A percentile compares a stretch with the other conserved stretches of the same genome.
These are phyloP conservation scores for Paxillus rubicundulus DNA, from an alignment of 768 basidiomycete species.

Conservation along the genomic window DNA sequence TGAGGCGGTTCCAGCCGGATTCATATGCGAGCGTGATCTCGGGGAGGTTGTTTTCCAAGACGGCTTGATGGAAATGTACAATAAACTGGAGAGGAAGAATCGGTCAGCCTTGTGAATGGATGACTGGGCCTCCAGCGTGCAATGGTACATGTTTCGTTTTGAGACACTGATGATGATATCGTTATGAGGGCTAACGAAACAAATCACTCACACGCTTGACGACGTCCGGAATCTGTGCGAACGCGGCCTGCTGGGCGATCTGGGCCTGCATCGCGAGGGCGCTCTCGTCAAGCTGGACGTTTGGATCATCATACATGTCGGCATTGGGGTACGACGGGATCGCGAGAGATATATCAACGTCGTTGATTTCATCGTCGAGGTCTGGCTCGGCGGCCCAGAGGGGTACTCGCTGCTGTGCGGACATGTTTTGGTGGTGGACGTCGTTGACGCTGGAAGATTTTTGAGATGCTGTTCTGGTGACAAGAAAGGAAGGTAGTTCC, in stretches of 20 bases:
- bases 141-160: background rate
- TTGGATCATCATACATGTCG: constrained; percentile 32
- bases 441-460: constrained; percentile 4
- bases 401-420: constrained; percentile 65
- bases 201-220: constrained; percentile 72
- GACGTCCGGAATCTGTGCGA: constrained; percentile 81
- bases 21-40: constrained; percentile 95
- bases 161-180: too few relatives aligned
- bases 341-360: constrained; percentile 55
- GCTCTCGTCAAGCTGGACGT: constrained; percentile 69
- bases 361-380: constrained; percentile 69
- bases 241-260: constrained; percentile 79
- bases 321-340: constrained; percentile 26
- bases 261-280: constrained; percentile 77
- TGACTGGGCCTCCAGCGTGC: background rate
- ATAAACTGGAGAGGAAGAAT: constrained; percentile 63
- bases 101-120: background rate
- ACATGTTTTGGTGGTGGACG: constrained; percentile 22
- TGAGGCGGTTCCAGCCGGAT: constrained; percentile 95
- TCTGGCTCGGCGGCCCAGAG: constrained; percentile 80
- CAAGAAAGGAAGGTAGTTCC: constrained; percentile 16
- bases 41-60: constrained; percentile 84
- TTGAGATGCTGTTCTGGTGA: background rate
- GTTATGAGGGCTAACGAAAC: background rate
- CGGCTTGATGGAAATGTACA: constrained; percentile 91